A percentile compares a stretch with the other conserved stretches of the same genome.
Conservation (phyloP, 495 filamentous ascomycete genomes). For the Trichoderma parareesei region DNA sequence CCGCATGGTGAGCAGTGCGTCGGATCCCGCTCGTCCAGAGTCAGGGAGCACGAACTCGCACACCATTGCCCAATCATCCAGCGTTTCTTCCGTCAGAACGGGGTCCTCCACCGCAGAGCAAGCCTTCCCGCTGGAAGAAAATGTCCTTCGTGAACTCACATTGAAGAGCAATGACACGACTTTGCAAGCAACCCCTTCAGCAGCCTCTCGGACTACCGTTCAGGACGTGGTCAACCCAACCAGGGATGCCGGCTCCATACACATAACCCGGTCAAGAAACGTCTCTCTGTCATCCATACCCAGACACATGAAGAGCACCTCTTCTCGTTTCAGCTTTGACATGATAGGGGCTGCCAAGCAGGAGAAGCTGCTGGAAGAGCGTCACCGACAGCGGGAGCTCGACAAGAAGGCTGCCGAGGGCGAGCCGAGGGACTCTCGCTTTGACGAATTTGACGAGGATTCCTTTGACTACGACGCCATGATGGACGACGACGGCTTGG, state of each 20-base stretch:
- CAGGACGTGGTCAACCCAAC: not conserved
- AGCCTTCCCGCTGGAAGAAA: not conserved
- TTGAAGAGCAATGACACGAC: not conserved
- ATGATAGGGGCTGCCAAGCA: conserved; percentile 76
- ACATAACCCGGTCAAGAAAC: conserved; percentile 23
- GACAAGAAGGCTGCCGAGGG: conserved; percentile 37
- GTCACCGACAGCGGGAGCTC: conserved; percentile 64
- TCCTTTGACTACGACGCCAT: conserved; percentile 60
- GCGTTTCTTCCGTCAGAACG: conserved; percentile 2
- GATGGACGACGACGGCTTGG: conserved; percentile 61
- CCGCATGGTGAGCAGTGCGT: conserved; percentile 5
- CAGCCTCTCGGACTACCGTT: not conserved
- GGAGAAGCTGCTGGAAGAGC: conserved; percentile 78
- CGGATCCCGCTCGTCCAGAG: not conserved
- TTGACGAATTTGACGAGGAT: conserved; percentile 60
- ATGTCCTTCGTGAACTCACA: not conserved
- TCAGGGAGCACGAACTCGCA: conserved; percentile 2
- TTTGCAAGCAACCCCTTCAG: not conserved
- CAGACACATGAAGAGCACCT: conserved; percentile 75
- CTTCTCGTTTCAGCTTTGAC: conserved; percentile 88
- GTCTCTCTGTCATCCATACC: conserved; percentile 41
- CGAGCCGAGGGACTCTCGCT: conserved; percentile 31
- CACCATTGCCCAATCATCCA: conserved; percentile 2
- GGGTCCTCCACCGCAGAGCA: not conserved
- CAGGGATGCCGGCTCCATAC: conserved; percentile 20